phyloP scores from a whole-genome alignment of 352 stramenopile genomes.

The Globisporangium sylvaticum region DNA sequence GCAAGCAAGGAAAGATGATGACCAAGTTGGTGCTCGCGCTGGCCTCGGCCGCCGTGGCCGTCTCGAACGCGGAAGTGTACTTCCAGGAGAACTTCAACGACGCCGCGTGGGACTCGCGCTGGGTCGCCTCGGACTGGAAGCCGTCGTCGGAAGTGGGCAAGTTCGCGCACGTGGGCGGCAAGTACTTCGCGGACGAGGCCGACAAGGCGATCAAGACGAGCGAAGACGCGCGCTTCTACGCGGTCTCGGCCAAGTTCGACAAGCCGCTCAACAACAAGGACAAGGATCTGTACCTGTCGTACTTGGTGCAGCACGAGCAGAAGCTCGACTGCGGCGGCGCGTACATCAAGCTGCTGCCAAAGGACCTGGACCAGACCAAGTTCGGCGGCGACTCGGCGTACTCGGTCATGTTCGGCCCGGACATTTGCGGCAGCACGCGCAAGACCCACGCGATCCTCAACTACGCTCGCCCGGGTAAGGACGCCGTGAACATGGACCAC shows the following conservation, averaged over 20 bases:
- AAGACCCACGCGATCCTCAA: constrained; percentile 98
- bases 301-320: constrained; percentile 98
- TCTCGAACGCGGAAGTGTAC: constrained; percentile 77
- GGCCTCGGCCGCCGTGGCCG: constrained; percentile 42
- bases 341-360: constrained; percentile 98
- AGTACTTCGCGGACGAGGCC: constrained; percentile 87
- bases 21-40: constrained; percentile 55
- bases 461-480: constrained; percentile 93
- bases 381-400: constrained; percentile 96
- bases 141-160: constrained; percentile 89
- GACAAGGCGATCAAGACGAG: constrained; percentile 95
- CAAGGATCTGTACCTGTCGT: constrained; percentile 94
- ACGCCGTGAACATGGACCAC: constrained; percentile 92
- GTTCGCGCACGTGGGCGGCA: constrained; percentile 92
- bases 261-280: constrained; percentile 87
- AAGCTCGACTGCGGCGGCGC: constrained; percentile 98
- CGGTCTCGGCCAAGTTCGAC: constrained; percentile 90
- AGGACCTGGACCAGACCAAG: constrained; percentile 87
- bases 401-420: constrained; percentile 98
- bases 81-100: constrained; percentile 95
- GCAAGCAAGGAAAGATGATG: constrained; percentile 32
- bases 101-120: constrained; percentile 63
- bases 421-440: constrained; percentile 97
- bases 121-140: constrained; percentile 95
- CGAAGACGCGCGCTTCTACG: constrained; percentile 97